A percentile compares a stretch with the other conserved stretches of the same genome.
phyloP scores from a whole-genome alignment of 139 green algal species.

The Mesotaenium endlicherianum region DNA sequence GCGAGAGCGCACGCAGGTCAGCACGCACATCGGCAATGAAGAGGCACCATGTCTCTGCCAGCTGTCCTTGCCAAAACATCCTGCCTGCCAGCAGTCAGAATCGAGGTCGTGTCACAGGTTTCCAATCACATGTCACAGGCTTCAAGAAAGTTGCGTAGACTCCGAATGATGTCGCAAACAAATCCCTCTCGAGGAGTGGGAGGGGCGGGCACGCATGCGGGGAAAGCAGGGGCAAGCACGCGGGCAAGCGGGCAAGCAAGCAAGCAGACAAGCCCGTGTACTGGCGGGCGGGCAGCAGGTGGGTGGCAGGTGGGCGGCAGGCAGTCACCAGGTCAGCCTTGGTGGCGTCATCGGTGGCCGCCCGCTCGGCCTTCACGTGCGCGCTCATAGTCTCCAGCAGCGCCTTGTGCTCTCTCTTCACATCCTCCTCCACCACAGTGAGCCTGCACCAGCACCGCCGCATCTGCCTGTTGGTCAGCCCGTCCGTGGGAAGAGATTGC shows the following conservation, averaged over 20 bases:
- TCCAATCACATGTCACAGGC: no score
- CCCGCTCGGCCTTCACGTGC: background rate
- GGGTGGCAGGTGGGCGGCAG: background rate
- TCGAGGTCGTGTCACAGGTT: no score
- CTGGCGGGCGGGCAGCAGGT: background rate
- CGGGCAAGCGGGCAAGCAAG: background rate
- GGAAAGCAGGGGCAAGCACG: background rate
- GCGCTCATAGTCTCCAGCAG: constrained; percentile 12
- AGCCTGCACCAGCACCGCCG: background rate
- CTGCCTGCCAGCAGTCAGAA: no score
- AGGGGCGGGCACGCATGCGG: background rate
- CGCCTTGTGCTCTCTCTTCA: constrained; percentile 22
- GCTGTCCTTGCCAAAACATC: no score
- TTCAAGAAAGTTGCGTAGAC: background rate
- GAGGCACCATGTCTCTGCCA: no score
- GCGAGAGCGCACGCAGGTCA: no score
- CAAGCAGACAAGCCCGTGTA: background rate
- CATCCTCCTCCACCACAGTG: constrained; percentile 32
- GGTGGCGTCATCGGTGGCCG: constrained; percentile 18
- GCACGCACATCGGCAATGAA: no score
- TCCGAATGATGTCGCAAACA: background rate
- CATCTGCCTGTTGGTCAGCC: background rate
- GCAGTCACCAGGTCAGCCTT: constrained; percentile 28
- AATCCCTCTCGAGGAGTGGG: background rate
- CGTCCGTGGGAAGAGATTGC: no score